Percentiles rank a stretch among this genome's conserved stretches.
phyloP scores from a whole-genome alignment of 306 rosid species.

The Trifolium subterraneum region DNA sequence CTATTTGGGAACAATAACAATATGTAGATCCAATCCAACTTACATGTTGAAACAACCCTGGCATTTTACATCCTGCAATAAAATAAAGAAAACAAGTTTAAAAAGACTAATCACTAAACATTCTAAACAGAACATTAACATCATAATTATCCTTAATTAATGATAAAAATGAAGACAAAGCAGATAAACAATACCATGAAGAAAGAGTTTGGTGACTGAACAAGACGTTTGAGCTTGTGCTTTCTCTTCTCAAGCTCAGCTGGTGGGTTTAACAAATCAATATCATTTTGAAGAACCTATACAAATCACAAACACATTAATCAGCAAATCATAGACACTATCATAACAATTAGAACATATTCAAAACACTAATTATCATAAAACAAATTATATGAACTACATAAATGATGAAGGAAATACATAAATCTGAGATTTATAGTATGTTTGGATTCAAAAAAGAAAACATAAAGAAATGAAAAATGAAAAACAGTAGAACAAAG shows the following conservation, averaged over 20 bases:
- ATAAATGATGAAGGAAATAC: no score
- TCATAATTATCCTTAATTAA: no score
- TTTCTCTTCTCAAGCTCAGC: constrained; percentile 58
- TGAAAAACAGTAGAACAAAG: no score
- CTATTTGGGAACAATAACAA: background rate
- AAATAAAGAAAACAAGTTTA: background rate
- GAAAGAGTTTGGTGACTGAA: constrained; percentile 60
- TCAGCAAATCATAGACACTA: background rate
- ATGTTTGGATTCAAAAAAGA: no score
- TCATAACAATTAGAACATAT: background rate
- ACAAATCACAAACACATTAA: background rate
- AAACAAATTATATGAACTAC: background rate
- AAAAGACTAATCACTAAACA: background rate
- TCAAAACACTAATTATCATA: background rate
- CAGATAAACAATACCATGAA: constrained; percentile 50
- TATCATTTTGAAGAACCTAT: constrained; percentile 63
- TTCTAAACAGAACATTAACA: background rate
- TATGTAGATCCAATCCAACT: constrained; percentile 16
- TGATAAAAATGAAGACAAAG: background rate
- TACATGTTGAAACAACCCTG: constrained; percentile 68
- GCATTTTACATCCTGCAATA: constrained; percentile 58
- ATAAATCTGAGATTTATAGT: no score
- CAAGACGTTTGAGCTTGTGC: constrained; percentile 63
- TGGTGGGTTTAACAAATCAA: constrained; percentile 61
- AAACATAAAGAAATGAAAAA: no score